Evolutionary conservation across 2,329 filamentous ascomycete genomes (phyloP), one percentile per base, ranked within the genome.

Genomic region (Chaetomiaceae sp.): DNA sequence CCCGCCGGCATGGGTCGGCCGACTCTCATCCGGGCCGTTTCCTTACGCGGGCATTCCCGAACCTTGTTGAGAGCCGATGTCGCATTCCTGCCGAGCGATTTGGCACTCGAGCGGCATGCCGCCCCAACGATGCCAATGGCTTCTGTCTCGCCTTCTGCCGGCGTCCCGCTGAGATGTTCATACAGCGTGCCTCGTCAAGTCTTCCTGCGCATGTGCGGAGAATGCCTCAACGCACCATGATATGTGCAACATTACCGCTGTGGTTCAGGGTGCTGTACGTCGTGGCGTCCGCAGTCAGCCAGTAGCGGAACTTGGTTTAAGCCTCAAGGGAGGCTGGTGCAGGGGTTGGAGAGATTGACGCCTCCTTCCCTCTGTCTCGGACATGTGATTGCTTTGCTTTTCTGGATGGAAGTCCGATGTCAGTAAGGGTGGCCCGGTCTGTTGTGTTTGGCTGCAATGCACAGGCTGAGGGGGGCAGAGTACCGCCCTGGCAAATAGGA

Each of bases 1-100:
- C 29, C 42, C 42, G 42, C 19, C 40, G 41, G 33, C 33, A 43
- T 27, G 24, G n/a, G 35, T 17, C 14, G 29, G 15, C 38, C 10
- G 26, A 37, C 10, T 30, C 34, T 7, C 10, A 43, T 22, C 39
- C 44, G 48, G 44, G 40, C 48, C 48, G 48, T 47, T 40, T 47
- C 30, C 29, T 41, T 41, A 36, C 38, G 38, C 48, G 43, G 48
- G 20, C 48, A 40, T 44, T 50, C 48, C 48, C 43, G 48, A 50
- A 44, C 43, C 48, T 50, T 47, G 40, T 40, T 37, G 20, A 10
- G 35, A 42, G 27, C 33, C 39, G 33, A 38, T 14, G 47, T 42
- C 18, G 38, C 42, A 46, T 49, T 39, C 47, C 30, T 30, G 6
- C 38, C 38, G 27, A 27, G 33, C 20, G 19, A 27, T 38, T n/a